Percentiles rank a stretch among this genome's conserved stretches.
Conservation (phyloP, 2,329 filamentous ascomycete species). For the Dothidotthia symphoricarpi region DNA sequence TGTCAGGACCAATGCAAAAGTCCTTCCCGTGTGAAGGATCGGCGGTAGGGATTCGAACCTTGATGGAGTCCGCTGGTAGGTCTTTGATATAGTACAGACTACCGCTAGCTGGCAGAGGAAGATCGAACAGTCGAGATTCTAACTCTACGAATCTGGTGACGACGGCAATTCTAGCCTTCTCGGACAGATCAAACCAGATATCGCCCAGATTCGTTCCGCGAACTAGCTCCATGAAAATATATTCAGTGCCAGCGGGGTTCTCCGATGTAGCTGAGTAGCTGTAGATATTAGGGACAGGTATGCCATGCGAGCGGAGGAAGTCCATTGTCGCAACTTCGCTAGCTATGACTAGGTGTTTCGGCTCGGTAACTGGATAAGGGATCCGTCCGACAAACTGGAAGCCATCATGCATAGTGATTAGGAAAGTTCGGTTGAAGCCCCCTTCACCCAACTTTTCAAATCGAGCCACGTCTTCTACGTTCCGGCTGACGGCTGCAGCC, state of each 20-base stretch:
- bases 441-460: conserved; percentile 30
- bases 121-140: conserved; percentile 25
- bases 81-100: conserved; percentile 33
- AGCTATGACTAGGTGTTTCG: conserved; percentile 29
- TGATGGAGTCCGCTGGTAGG: conserved; percentile 5
- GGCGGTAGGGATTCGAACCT: conserved; percentile 13
- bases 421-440: conserved; percentile 27
- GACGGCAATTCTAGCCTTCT: conserved; percentile 22
- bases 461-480: conserved; percentile 16
- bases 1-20: conserved; percentile 35
- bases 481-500: conserved; percentile 23
- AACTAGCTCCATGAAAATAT: conserved; percentile 42
- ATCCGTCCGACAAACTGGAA: conserved; percentile 26
- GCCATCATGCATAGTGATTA: conserved; percentile 26
- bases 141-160: conserved; percentile 29
- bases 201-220: conserved; percentile 35
- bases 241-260: conserved; percentile 43
- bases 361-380: conserved; percentile 24
- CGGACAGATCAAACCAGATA: conserved; percentile 31
- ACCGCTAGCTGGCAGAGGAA: conserved; percentile 34
- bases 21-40: conserved; percentile 5
- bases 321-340: conserved; percentile 44
- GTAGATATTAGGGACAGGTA: conserved; percentile 42
- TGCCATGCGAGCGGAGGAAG: conserved; percentile 29
- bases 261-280: conserved; percentile 34